Conservation (phyloP, 306 rosid species). For the Cicer chorassanicum region DNA sequence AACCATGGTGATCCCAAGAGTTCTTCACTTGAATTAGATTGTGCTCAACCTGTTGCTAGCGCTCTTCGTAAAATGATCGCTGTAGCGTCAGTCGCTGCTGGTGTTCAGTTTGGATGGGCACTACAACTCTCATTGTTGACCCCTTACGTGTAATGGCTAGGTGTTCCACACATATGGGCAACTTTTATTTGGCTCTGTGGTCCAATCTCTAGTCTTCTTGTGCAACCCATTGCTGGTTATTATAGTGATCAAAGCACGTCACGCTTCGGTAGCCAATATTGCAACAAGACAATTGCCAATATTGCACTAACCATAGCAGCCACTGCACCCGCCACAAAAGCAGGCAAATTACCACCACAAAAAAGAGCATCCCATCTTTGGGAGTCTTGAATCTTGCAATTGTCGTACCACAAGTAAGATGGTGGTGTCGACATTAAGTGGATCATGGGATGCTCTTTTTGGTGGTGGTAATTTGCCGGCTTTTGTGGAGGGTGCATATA, state of each 20-base stretch:
- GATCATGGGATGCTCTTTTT: too few species aligned
- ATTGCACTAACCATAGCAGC: neutral
- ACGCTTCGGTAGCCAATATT: constrained; percentile 80
- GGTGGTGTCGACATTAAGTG: too few species aligned
- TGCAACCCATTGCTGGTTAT: constrained; percentile 78
- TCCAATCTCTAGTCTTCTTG: constrained; percentile 73
- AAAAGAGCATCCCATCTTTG: constrained; percentile 2
- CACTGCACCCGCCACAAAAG: neutral
- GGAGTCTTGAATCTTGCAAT: too few species aligned
- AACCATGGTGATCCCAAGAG: neutral
- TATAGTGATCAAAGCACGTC: constrained; percentile 72
- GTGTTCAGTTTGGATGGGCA: constrained; percentile 89
- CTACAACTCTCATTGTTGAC: constrained; percentile 72
- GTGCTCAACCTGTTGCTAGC: neutral
- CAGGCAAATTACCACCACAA: constrained; percentile 1
- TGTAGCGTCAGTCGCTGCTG: constrained; percentile 77
- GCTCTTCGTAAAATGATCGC: constrained; percentile 46
- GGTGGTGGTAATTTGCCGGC: too few species aligned
- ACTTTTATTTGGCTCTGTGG: constrained; percentile 86
- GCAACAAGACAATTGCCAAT: constrained; percentile 33
- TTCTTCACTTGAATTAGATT: constrained; percentile 41
- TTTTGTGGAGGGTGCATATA: too few species aligned
- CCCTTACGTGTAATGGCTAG: constrained; percentile 72
- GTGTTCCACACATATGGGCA: constrained; percentile 72
- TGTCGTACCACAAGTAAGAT: too few species aligned